Conservation (phyloP, 352 stramenopile genomes). For the Phytopythium aichiense region DNA sequence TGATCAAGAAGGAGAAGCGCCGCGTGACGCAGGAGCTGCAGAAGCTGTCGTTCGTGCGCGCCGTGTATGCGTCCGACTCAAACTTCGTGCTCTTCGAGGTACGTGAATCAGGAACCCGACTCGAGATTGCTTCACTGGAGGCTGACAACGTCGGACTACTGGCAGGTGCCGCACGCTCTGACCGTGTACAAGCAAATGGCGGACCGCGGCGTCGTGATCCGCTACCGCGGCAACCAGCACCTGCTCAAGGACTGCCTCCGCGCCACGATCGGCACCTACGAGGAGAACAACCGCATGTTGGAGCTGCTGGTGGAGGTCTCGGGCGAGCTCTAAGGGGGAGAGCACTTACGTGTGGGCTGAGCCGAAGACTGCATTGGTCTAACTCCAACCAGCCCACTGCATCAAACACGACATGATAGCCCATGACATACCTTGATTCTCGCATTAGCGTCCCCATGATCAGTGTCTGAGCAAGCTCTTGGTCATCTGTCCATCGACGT, state of each 20-base stretch:
- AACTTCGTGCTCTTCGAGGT: conserved; percentile 98
- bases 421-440: not conserved
- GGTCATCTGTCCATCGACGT: conserved; percentile 3
- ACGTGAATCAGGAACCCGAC: not conserved
- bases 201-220: conserved; percentile 92
- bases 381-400: not conserved
- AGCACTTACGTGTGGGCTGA: not conserved
- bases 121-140: not conserved
- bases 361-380: not conserved
- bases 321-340: conserved; percentile 28
- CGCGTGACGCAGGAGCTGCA: conserved; percentile 81
- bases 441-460: not conserved
- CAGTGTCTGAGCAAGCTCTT: conserved; percentile 32
- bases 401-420: not conserved
- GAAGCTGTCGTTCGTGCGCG: conserved; percentile 89
- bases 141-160: not conserved
- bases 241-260: conserved; percentile 94
- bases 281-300: conserved; percentile 95
- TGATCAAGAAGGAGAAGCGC: conserved; percentile 84
- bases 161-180: conserved; percentile 82
- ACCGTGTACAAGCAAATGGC: conserved; percentile 95
- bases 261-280: conserved; percentile 91
- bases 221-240: conserved; percentile 96
- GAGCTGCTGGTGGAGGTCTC: conserved; percentile 71
- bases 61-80: conserved; percentile 93